A percentile compares a stretch with the other conserved stretches of the same genome.
Evolutionary conservation across 208 protist species (phyloP).

Genomic region (Trypanosomatidae sp.): DNA sequence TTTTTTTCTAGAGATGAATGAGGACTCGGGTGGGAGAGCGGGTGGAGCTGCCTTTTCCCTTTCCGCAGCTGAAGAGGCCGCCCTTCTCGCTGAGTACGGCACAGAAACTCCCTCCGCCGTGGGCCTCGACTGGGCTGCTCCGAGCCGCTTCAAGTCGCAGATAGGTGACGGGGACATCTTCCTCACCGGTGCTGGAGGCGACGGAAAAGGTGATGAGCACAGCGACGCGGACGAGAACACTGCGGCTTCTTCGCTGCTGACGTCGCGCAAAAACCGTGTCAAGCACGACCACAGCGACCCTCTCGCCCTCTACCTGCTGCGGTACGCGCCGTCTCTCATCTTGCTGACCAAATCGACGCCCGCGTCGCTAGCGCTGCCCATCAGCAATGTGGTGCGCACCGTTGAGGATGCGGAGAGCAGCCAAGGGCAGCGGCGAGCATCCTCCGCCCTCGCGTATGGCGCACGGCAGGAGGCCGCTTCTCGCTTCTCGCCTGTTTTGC

Average conservation of each 20-base stretch:
- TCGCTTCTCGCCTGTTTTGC: slow-evolving; percentile 9
- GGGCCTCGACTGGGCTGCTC: slow-evolving; percentile 36
- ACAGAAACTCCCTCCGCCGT: slow-evolving; percentile 46
- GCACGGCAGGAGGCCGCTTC: too few species aligned
- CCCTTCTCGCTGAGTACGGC: slow-evolving; percentile 77
- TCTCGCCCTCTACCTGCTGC: slow-evolving; percentile 1
- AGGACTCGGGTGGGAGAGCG: slow-evolving; percentile 1
- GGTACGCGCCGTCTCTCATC: slow-evolving; percentile 3
- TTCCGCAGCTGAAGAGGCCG: slow-evolving; percentile 44
- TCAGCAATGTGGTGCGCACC: neutral
- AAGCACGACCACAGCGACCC: slow-evolving; percentile 3
- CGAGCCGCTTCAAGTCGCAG: slow-evolving; percentile 58
- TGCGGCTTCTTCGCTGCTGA: too few species aligned
- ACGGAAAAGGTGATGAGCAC: slow-evolving; percentile 19
- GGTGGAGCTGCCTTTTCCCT: neutral
- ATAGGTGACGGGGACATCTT: slow-evolving; percentile 67
- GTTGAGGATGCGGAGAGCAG: neutral
- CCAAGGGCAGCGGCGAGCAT: neutral
- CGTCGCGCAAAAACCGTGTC: neutral
- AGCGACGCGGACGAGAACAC: neutral
- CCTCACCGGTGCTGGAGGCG: slow-evolving; percentile 46
- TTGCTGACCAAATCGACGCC: neutral
- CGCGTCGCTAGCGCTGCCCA: neutral
- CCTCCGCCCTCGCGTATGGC: neutral
- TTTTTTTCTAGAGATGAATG: slow-evolving; percentile 14